Evolutionary conservation across 257 asterid species (phyloP).

Genomic region (Solanum medicagineum): DNA sequence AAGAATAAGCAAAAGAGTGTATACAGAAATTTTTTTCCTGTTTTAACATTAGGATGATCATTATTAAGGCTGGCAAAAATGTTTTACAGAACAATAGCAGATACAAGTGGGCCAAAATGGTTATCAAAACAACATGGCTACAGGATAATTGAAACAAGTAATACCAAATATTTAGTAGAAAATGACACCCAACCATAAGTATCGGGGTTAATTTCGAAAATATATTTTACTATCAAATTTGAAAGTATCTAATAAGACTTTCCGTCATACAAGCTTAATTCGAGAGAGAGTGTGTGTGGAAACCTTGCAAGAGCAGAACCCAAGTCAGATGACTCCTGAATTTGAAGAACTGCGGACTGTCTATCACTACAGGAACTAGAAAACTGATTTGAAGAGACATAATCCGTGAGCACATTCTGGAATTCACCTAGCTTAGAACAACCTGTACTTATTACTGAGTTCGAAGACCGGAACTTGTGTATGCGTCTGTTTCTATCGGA

Average conservation of each 20-base stretch:
- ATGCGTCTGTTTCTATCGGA: not conserved
- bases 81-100: not conserved
- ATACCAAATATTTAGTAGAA: not conserved
- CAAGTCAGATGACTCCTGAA: constrained; percentile 58
- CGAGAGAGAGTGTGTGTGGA: not conserved
- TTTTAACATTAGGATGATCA: not conserved
- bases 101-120: not conserved
- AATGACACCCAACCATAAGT: not conserved
- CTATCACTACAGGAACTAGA: constrained; percentile 16
- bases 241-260: not conserved
- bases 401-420: constrained; percentile 8
- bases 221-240: not conserved
- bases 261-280: not conserved
- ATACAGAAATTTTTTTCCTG: not conserved
- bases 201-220: not conserved
- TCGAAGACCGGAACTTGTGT: not conserved
- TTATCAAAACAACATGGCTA: not conserved
- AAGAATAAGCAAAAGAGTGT: not conserved
- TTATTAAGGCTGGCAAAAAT: not conserved
- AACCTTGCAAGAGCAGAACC: constrained; percentile 72
- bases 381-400: constrained; percentile 12
- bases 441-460: not conserved
- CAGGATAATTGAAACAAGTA: not conserved
- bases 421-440: constrained; percentile 7
- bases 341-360: constrained; percentile 51